Evolutionary conservation across 1,284 basidiomycete genomes (phyloP).

Genomic region (Ceratobasidium sp.): DNA sequence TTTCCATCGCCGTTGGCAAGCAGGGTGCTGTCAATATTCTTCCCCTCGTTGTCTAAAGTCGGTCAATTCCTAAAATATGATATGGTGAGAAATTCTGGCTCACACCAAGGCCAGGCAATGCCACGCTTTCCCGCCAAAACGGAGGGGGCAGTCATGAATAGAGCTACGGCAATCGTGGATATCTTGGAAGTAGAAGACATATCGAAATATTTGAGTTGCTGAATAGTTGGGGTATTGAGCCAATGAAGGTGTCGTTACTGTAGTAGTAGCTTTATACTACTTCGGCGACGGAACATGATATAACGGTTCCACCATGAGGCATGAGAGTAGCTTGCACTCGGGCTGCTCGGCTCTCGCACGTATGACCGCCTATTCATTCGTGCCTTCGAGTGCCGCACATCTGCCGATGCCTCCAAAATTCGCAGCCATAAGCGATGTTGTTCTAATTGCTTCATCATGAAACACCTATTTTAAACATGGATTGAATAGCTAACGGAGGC

Average conservation of each 20-base stretch:
- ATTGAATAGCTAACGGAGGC: no score
- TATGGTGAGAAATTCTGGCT: not conserved
- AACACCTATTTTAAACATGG: not conserved
- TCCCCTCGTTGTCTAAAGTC: slow-evolving; percentile 34
- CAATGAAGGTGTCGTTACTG: not conserved
- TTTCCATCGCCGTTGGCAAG: not conserved
- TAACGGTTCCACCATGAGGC: not conserved
- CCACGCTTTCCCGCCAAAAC: slow-evolving; percentile 30
- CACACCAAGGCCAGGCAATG: slow-evolving; percentile 43
- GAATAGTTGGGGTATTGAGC: not conserved
- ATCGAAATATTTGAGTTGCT: not conserved
- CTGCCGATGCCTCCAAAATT: not conserved
- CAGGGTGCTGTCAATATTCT: not conserved
- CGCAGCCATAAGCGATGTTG: not conserved
- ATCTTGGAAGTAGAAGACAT: not conserved
- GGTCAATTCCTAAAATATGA: no score
- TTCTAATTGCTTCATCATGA: no score
- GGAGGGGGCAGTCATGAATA: slow-evolving; percentile 7
- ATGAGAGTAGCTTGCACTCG: not conserved
- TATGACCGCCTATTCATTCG: not conserved
- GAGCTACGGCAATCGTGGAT: not conserved
- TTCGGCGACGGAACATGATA: not conserved
- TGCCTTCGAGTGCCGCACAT: not conserved
- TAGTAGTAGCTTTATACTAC: not conserved
- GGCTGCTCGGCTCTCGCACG: not conserved